Percentiles rank a stretch among this genome's conserved stretches.
phyloP scores from a whole-genome alignment of 768 basidiomycete genomes.

The Astraeus odoratus region DNA sequence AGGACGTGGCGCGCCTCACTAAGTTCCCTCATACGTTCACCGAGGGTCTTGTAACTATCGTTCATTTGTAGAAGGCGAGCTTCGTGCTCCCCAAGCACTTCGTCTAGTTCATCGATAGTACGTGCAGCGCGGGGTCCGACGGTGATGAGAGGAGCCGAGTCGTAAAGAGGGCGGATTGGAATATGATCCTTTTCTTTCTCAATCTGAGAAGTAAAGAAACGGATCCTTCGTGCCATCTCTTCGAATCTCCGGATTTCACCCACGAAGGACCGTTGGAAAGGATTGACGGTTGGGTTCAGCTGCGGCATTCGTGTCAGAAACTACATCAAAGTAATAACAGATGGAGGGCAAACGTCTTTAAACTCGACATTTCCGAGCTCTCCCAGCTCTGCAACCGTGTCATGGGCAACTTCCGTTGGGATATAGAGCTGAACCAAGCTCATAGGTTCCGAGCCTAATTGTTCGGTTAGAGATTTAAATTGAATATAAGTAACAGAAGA shows the following conservation, averaged over 20 bases:
- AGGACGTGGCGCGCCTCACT: constrained; percentile 93
- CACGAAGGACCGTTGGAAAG: constrained; percentile 97
- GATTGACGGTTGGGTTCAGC: constrained; percentile 92
- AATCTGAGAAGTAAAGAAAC: constrained; percentile 85
- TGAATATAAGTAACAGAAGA: neutral
- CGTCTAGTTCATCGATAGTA: constrained; percentile 88
- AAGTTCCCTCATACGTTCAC: constrained; percentile 79
- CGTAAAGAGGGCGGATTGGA: constrained; percentile 77
- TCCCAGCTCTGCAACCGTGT: constrained; percentile 91
- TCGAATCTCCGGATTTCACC: constrained; percentile 92
- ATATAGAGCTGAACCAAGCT: constrained; percentile 96
- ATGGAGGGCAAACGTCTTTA: constrained; percentile 71
- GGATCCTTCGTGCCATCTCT: constrained; percentile 91
- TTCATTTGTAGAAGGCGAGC: constrained; percentile 84
- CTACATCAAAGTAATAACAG: neutral
- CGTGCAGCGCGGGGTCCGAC: constrained; percentile 91
- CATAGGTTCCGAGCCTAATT: constrained; percentile 91
- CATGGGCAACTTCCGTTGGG: constrained; percentile 95
- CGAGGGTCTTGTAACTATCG: constrained; percentile 81
- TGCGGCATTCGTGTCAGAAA: constrained; percentile 26
- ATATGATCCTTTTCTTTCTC: constrained; percentile 79
- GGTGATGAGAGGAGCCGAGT: constrained; percentile 80
- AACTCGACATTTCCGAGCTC: constrained; percentile 96
- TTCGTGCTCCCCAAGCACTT: constrained; percentile 83
- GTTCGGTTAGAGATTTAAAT: constrained; percentile 4